These are phyloP conservation scores for Zoysia pacifica DNA, from an alignment of 176 grass and related monocot genomes.

Conservation along the genomic window DNA sequence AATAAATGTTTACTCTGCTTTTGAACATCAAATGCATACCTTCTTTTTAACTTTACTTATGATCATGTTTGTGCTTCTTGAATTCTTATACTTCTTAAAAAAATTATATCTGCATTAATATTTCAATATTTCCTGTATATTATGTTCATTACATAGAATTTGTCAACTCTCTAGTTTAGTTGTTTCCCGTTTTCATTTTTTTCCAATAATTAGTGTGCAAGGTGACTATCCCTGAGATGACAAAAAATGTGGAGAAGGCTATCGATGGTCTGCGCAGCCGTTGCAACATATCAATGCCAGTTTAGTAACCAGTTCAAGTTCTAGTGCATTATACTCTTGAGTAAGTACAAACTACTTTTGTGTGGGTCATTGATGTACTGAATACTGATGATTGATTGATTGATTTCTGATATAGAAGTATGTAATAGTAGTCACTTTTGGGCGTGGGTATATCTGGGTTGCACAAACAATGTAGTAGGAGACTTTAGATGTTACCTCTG, in stretches of 20 bases:
- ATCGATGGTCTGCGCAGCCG: slow-evolving; percentile 42
- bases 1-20: not conserved
- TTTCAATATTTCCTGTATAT: not conserved
- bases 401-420: slow-evolving; percentile 16
- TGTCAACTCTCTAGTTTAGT: not conserved
- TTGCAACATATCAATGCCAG: slow-evolving; percentile 46
- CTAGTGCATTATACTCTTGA: slow-evolving; percentile 15
- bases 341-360: slow-evolving; percentile 35
- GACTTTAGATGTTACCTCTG: not conserved
- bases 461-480: not conserved
- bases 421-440: slow-evolving; percentile 2
- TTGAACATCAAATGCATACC: not conserved
- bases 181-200: slow-evolving; percentile 25
- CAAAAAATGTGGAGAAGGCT: slow-evolving; percentile 48
- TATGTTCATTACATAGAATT: not conserved
- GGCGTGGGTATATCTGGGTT: not conserved
- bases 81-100: not conserved
- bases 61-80: not conserved
- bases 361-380: not conserved
- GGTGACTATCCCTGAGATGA: slow-evolving; percentile 52
- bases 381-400: not conserved
- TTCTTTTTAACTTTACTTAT: slow-evolving; percentile 5
- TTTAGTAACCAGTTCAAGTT: slow-evolving; percentile 32
- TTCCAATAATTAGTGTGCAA: slow-evolving; percentile 47
- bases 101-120: not conserved